phyloP scores from a whole-genome alignment of 164 flowering plant genomes.

The Protea cynaroides region DNA sequence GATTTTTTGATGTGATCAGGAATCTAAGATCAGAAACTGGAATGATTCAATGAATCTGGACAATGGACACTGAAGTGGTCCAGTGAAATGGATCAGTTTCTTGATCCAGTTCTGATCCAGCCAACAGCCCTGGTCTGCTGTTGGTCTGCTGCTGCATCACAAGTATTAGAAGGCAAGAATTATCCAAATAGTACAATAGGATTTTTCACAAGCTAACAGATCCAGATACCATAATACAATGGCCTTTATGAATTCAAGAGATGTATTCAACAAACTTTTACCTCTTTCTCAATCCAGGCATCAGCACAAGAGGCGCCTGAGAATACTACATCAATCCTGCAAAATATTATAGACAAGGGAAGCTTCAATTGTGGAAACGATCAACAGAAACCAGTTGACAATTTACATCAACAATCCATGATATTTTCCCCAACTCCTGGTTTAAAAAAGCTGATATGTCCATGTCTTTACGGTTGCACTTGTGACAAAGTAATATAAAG shows the following conservation, averaged over 20 bases:
- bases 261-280: constrained; percentile 11
- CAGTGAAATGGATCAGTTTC: too few relatives aligned
- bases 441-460: too few relatives aligned
- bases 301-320: constrained; percentile 79
- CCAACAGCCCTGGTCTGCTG: too few relatives aligned
- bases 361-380: neutral
- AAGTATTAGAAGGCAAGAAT: neutral
- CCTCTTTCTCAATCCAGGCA: constrained; percentile 98
- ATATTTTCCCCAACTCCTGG: neutral
- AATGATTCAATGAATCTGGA: too few relatives aligned
- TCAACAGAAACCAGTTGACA: too few relatives aligned
- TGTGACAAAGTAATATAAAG: too few relatives aligned
- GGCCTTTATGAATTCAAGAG: neutral
- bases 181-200: neutral
- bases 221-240: neutral
- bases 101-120: too few relatives aligned
- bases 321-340: constrained; percentile 78
- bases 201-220: neutral
- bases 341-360: constrained; percentile 17
- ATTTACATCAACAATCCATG: neutral
- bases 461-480: too few relatives aligned
- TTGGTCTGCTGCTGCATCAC: too few relatives aligned
- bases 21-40: too few relatives aligned
- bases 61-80: too few relatives aligned
- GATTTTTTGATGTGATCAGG: too few relatives aligned